Evolutionary conservation across 2,329 filamentous ascomycete species (phyloP), one percentile per base, ranked within the genome.

Genomic region (Laburnicola sp.): DNA sequence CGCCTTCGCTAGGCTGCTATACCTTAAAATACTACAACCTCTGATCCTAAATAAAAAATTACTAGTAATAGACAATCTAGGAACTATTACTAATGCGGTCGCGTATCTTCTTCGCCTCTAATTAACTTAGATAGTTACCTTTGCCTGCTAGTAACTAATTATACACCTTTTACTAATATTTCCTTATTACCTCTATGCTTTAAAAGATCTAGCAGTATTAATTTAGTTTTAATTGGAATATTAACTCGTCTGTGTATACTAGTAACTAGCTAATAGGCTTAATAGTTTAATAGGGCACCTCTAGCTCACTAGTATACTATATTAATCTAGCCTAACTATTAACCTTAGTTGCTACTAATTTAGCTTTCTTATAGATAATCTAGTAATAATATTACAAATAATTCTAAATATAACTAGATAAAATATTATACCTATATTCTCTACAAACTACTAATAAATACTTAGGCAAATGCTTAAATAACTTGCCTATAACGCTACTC

Each of bases 401-500:
- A 6, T 38, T 40, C 35, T 47, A 21, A 23, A 47, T 16, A 16
- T 16, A 16, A 16, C 16, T 16, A 16, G 16, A 16, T 16, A 16
- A 16, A 16, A 16, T 16, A 16, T 16, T 16, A 16, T 16, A 16
- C 16, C 16, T 16, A 16, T 16, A 16, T 16, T 46, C 23, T 26
- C 37, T 46, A 28, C 25, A 47, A 32, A 53, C 21, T 16, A 39
- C 48, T 26, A 53, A 40, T 25, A 2, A 7, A 38, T 53, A 43
- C 40, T 56, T 36, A 5, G 7, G 34, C 39, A 53, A 39, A 46
- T 52, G 41, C 40, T 53, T 10, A 39, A 53, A 56, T 47, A 45
- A 47, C 48, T 45, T 2, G 4, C 34, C 34, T 36, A 21, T 3
- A 2, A 36, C 34, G 34, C 34, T 36, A 3, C 34, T 36, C 34